These are phyloP conservation scores for Effrenium voratum DNA, from an alignment of 73 alveolate species.

Conservation along the genomic window DNA sequence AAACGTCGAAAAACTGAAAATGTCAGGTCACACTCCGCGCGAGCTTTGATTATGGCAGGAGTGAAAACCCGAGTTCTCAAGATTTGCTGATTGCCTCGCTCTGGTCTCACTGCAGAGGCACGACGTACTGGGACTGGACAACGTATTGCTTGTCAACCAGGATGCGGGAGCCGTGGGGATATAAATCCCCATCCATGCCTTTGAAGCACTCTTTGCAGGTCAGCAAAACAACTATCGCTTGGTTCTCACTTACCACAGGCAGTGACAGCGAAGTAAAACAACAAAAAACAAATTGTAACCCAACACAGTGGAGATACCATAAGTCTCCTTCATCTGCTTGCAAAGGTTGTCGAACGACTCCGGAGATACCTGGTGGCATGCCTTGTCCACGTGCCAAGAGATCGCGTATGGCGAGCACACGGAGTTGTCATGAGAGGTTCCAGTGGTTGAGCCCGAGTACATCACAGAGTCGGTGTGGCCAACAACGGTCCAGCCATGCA, in stretches of 20 bases:
- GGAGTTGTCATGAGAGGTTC: background rate
- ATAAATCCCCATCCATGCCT: background rate
- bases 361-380: constrained; percentile 27
- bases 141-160: background rate
- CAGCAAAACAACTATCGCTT: no score
- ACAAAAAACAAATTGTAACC: no score
- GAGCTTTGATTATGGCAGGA: no score
- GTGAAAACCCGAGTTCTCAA: no score
- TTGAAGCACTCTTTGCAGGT: no score
- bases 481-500: constrained; percentile 41
- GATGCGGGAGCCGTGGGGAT: constrained; percentile 43
- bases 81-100: no score
- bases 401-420: constrained; percentile 48
- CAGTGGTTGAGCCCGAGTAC: constrained; percentile 24
- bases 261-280: no score
- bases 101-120: background rate
- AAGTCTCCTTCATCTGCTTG: constrained; percentile 58
- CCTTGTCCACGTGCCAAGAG: constrained; percentile 42
- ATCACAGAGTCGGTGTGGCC: constrained; percentile 36
- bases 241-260: no score
- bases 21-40: no score
- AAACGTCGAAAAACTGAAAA: no score
- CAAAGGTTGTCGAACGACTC: constrained; percentile 16
- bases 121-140: background rate
- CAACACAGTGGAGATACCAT: no score